Evolutionary conservation across 2,329 filamentous ascomycete species (phyloP).

Genomic region (Aspergillus ochraceus): DNA sequence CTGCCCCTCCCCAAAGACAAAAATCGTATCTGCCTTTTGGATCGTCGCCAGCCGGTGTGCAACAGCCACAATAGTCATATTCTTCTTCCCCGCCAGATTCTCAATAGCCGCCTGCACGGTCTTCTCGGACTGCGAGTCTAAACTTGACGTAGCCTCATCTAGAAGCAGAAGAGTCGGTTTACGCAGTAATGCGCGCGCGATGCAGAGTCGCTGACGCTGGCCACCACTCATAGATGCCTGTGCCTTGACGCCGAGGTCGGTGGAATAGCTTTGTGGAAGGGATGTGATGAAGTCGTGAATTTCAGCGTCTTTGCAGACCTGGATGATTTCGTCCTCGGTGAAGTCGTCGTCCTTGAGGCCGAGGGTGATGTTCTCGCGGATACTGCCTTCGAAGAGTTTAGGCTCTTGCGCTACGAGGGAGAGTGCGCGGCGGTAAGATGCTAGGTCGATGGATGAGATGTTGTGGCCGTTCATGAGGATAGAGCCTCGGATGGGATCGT

Average conservation of each 20-base stretch:
- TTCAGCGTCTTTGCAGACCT: constrained; percentile 53
- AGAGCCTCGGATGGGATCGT: constrained; percentile 57
- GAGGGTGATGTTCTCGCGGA: constrained; percentile 50
- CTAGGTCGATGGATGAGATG: constrained; percentile 27
- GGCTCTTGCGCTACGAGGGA: constrained; percentile 47
- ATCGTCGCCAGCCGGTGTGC: constrained; percentile 76
- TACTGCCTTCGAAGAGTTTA: constrained; percentile 45
- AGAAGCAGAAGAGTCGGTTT: constrained; percentile 55
- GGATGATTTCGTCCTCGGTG: constrained; percentile 43
- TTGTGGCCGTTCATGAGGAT: constrained; percentile 38
- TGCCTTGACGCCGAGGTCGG: constrained; percentile 51
- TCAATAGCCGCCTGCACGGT: constrained; percentile 70
- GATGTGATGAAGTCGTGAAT: constrained; percentile 55
- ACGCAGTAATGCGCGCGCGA: constrained; percentile 56
- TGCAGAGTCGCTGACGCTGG: constrained; percentile 57
- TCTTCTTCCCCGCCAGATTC: constrained; percentile 56
- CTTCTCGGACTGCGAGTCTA: constrained; percentile 67
- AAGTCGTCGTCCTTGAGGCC: constrained; percentile 39
- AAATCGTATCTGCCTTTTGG: constrained; percentile 77
- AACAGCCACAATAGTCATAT: constrained; percentile 68
- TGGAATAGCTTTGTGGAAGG: constrained; percentile 53
- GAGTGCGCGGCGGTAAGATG: constrained; percentile 32
- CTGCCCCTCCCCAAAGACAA: constrained; percentile 67
- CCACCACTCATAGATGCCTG: constrained; percentile 52
- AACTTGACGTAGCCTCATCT: constrained; percentile 59